phyloP scores from a whole-genome alignment of 371 early-diverging fungal species.

The Mortierella sp. region DNA sequence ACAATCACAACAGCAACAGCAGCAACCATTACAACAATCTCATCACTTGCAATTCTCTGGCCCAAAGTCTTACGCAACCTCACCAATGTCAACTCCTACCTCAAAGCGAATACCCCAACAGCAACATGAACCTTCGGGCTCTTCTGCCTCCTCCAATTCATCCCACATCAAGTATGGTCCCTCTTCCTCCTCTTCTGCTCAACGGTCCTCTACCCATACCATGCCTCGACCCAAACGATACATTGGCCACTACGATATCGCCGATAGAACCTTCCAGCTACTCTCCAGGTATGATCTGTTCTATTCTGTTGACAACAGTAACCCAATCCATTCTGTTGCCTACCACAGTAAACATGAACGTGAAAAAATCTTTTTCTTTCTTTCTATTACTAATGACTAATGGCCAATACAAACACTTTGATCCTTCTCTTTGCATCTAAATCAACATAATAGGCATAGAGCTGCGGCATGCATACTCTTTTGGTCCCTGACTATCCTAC shows the following conservation, averaged over 20 bases:
- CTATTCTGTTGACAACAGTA: no score
- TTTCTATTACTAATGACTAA: not conserved
- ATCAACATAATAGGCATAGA: constrained; percentile 38
- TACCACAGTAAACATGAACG: no score
- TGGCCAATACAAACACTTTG: not conserved
- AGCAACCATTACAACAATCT: not conserved
- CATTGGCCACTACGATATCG: constrained; percentile 56
- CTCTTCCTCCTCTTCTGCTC: constrained; percentile 8
- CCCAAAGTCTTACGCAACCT: not conserved
- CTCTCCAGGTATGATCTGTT: constrained; percentile 38
- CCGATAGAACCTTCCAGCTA: constrained; percentile 52
- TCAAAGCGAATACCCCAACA: constrained; percentile 2
- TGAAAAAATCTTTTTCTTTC: not conserved
- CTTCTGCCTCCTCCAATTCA: not conserved
- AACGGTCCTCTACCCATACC: constrained; percentile 11
- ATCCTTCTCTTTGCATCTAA: not conserved
- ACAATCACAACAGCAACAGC: no score
- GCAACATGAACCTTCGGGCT: not conserved
- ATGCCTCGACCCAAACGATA: constrained; percentile 39
- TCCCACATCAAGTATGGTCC: not conserved
- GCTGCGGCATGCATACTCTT: constrained; percentile 56
- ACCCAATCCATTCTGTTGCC: no score
- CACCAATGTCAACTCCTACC: not conserved
- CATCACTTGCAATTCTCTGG: not conserved
- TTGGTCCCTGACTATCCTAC: constrained; percentile 59